Evolutionary conservation across 2,329 filamentous ascomycete genomes (phyloP).

Genomic region (Sphaceloma murrayae): DNA sequence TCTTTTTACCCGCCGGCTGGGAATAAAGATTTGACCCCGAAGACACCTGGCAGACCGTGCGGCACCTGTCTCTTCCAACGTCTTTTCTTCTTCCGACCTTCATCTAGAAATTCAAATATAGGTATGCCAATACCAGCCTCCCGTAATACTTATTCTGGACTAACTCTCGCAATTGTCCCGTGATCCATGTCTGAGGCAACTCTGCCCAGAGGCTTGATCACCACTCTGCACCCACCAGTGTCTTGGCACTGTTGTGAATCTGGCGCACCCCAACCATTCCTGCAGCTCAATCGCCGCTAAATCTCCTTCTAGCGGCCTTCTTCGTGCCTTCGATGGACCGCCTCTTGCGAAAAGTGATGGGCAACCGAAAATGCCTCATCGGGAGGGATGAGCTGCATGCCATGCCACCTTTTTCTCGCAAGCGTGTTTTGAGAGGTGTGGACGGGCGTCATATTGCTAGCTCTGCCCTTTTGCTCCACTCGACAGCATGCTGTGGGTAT

Average conservation of each 20-base stretch:
- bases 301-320: conserved; percentile 13
- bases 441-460: conserved; percentile 1
- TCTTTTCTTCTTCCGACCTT: too few species aligned
- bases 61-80: conserved; percentile 13
- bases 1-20: conserved; percentile 10
- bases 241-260: conserved; percentile 7
- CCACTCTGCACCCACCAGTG: conserved; percentile 1
- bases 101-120: too few species aligned
- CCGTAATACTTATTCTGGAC: conserved; percentile 1
- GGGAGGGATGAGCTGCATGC: too few species aligned
- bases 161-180: neutral
- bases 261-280: conserved; percentile 11
- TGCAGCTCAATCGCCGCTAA: conserved; percentile 10
- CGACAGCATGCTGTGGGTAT: too few species aligned
- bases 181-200: too few species aligned
- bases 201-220: too few species aligned
- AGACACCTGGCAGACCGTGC: neutral
- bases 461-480: too few species aligned
- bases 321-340: conserved; percentile 10
- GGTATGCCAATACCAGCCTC: too few species aligned
- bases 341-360: conserved; percentile 1
- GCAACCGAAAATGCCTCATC: conserved; percentile 6
- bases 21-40: neutral
- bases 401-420: too few species aligned
- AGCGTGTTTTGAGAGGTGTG: conserved; percentile 11